A percentile compares a stretch with the other conserved stretches of the same genome.
Conservation (phyloP, 2,329 filamentous ascomycete genomes). For the Stachybotrys elegans region DNA sequence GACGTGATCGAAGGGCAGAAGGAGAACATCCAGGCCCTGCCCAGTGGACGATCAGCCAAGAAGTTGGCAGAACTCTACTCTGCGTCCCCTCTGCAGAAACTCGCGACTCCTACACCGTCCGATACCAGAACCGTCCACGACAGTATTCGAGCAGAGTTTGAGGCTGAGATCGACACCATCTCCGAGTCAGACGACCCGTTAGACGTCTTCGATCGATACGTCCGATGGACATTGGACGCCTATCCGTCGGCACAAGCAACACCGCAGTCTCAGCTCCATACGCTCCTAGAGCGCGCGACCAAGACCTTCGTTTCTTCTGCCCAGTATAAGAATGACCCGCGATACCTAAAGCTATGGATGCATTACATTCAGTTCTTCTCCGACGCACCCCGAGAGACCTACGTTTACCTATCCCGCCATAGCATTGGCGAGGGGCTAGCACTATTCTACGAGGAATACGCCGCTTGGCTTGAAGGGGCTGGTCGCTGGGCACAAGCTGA, state of each 20-base stretch:
- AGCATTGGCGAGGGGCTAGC: conserved; percentile 81
- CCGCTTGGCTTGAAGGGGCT: conserved; percentile 81
- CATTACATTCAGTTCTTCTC: conserved; percentile 91
- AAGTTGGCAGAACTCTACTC: conserved; percentile 82
- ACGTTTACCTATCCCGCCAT: conserved; percentile 85
- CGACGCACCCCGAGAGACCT: conserved; percentile 88
- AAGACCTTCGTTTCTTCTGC: conserved; percentile 78
- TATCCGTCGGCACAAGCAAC: conserved; percentile 94
- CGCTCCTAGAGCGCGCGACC: conserved; percentile 86
- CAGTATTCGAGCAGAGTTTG: conserved; percentile 75
- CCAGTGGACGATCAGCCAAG: conserved; percentile 80
- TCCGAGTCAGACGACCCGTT: conserved; percentile 91
- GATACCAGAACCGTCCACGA: conserved; percentile 75
- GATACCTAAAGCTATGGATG: conserved; percentile 91
- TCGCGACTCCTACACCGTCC: conserved; percentile 60
- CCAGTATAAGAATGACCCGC: conserved; percentile 91
- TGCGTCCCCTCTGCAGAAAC: conserved; percentile 53
- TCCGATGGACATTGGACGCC: conserved; percentile 92
- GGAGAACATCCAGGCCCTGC: conserved; percentile 94
- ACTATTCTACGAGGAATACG: conserved; percentile 95
- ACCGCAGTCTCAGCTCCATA: conserved; percentile 81
- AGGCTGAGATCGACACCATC: conserved; percentile 72
- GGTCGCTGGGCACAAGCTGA: conserved; percentile 86
- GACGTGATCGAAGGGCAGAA: conserved; percentile 94
- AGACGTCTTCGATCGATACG: conserved; percentile 92